phyloP scores from a whole-genome alignment of 31 red algal species.

The Endocladia muricata region DNA sequence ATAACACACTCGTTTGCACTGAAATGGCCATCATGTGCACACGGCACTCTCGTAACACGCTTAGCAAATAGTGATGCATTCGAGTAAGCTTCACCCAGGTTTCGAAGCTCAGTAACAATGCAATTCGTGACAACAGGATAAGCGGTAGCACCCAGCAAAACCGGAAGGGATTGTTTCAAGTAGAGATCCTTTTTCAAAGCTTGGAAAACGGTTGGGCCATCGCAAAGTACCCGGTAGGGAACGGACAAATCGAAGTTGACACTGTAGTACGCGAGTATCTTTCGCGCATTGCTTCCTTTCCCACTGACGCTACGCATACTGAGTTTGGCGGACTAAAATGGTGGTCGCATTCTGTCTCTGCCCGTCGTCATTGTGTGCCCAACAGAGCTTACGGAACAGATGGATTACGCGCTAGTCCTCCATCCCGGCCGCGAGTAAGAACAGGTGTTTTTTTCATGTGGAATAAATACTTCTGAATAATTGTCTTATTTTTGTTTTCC shows the following conservation, averaged over 20 bases:
- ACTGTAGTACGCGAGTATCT: constrained; percentile 70
- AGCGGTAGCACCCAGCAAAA: constrained; percentile 28
- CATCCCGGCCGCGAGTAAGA: too few relatives aligned
- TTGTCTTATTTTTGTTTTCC: too few relatives aligned
- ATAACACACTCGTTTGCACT: constrained; percentile 25
- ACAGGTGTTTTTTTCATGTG: too few relatives aligned
- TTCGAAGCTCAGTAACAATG: constrained; percentile 46
- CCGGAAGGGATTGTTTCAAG: constrained; percentile 57
- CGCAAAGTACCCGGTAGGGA: constrained; percentile 71
- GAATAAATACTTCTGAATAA: too few relatives aligned
- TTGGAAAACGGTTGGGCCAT: constrained; percentile 46
- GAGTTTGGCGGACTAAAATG: background rate
- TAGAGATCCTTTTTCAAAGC: constrained; percentile 35
- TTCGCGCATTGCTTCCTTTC: constrained; percentile 36
- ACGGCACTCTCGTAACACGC: constrained; percentile 42
- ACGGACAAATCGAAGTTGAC: constrained; percentile 47
- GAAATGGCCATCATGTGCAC: constrained; percentile 1
- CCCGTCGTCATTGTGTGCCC: too few relatives aligned
- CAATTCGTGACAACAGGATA: constrained; percentile 57
- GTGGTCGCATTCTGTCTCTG: too few relatives aligned
- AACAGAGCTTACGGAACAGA: too few relatives aligned
- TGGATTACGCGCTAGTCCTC: too few relatives aligned
- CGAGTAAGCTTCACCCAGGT: constrained; percentile 33
- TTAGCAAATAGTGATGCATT: constrained; percentile 51
- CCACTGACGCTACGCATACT: constrained; percentile 19